Base-by-base conservation (phyloP, 768 basidiomycete genomes). In the Naematelia encephala region DNA sequence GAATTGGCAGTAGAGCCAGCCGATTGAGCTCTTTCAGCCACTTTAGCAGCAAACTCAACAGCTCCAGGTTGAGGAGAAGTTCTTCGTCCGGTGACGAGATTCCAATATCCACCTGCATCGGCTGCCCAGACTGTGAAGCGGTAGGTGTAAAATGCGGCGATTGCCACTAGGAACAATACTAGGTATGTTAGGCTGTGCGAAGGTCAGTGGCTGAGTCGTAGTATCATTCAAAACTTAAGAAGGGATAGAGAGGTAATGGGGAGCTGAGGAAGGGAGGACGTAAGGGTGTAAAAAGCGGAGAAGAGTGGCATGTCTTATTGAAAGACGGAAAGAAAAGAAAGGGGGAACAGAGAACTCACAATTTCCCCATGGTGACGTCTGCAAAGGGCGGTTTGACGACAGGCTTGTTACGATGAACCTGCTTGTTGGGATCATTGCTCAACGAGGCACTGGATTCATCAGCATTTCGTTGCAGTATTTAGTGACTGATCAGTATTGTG, bases 31-130 rank as follows among this genome's bases (percentile, higher is more conserved):
- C 23, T 25, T 22, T 13, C 53, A 53, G 55, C 55, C 2, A 58
- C 43, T 19, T 44, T 47, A 3, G 57, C 47, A 49, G 64, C 63
- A 1, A 42, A 59, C 2, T 60, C 46, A 10, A 51, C 60, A 1
- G 62, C 66, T 10, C 48, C 45, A 13, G 57, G 61, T 62, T 22
- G 67, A 22, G 54, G 39, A 5, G 64, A 53, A 4, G 57, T 50
- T 14, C 56, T 51, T 45, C 63, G 62, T 21, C 75, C 75, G 5
- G 74, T 74, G 55, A 75, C 58, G 42, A 77, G 58, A n/a, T 69
- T 64, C 75, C 75, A 77, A 53, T 77, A 77, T 13, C 75, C 75
- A 16, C 75, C 75, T 2, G 65, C 70, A 21, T 75, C 64, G 11
- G 45, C 47, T 1, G 75, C 75, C 73, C 72, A 77, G 34, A 73